Base-by-base conservation (phyloP, 176 grass and related monocot species). In the Carex kokanica region DNA sequence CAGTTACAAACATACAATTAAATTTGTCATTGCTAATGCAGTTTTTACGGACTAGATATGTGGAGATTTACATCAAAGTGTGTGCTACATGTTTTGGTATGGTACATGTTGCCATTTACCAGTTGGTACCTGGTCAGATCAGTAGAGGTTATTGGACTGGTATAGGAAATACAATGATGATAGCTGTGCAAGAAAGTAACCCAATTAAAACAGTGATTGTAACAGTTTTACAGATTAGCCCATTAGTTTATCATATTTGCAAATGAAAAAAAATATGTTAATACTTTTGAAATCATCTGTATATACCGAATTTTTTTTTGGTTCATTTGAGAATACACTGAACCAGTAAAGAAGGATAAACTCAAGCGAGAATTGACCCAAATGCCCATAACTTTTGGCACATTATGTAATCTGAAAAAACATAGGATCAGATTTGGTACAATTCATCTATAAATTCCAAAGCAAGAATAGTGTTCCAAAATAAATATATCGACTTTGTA, bases 241-340 rank as follows among this genome's bases (percentile, higher is more conserved):
- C 15, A 32, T 68, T 8, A 54, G 31, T 31, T 31, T 18, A 55
- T 32, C 73, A 31, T 54, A 55, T 55, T 77, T 32, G 49, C 49
- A 55, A 74, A 51, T 74, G 45, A 74, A 74, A 2, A 51, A 47
- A 73, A 55, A 32, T 32, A 13, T 32, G 12, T 31, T 77, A 47
- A 47, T 74, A 52, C 73, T 18, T 55, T 71, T 71, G 13, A 23
- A 74, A 24, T 74, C 41, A 18, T 71, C 34, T 74, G n/a, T 74
- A 47, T 47, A 51, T 29, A 52, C 21, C 3, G 43, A 75, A n/a
- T n/a, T 9, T 53, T 73, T 23, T 23, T n/a, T 73, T 49, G 69
- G 17, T 10, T 49, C 3, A 24, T 23, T 73, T 47, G 40, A 49
- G 69, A 73, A 47, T 5, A 73, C 36, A 49, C 17, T 45, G 36